Percentiles rank a stretch among this genome's conserved stretches.
phyloP scores from a whole-genome alignment of 306 rosid species.

The Senna tora region DNA sequence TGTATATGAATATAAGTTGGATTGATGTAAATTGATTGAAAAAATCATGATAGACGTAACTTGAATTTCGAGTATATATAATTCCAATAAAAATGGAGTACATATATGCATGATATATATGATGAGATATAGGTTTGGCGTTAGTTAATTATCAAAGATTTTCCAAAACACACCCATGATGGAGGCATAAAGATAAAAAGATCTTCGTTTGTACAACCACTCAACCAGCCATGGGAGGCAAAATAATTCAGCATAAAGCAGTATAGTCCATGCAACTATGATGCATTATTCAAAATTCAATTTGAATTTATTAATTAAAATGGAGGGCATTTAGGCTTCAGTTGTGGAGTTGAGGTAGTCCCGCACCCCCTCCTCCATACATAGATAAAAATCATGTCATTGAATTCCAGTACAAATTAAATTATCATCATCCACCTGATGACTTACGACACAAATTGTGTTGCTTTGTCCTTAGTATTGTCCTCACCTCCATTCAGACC shows the following conservation, averaged over 20 bases:
- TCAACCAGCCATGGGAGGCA: neutral
- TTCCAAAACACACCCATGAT: too few species aligned
- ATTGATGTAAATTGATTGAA: too few species aligned
- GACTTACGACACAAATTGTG: neutral
- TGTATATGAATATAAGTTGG: too few species aligned
- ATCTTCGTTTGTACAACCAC: neutral
- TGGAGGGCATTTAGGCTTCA: too few species aligned
- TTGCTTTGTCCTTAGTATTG: neutral
- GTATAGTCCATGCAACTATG: neutral
- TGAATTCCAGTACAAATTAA: neutral
- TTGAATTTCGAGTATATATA: too few species aligned
- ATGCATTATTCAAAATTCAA: neutral
- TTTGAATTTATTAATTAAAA: too few species aligned
- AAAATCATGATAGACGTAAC: neutral
- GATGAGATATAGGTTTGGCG: neutral
- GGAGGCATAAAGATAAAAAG: too few species aligned
- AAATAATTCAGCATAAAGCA: neutral
- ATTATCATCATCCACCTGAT: neutral
- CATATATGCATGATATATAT: too few species aligned
- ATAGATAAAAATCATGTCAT: neutral
- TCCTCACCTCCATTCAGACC: neutral
- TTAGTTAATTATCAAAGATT: neutral
- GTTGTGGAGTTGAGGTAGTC: too few species aligned
- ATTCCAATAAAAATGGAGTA: too few species aligned
- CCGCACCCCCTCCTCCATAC: neutral